Evolutionary conservation across 352 stramenopile species (phyloP).

Genomic region (Nothophytophthora sp.): DNA sequence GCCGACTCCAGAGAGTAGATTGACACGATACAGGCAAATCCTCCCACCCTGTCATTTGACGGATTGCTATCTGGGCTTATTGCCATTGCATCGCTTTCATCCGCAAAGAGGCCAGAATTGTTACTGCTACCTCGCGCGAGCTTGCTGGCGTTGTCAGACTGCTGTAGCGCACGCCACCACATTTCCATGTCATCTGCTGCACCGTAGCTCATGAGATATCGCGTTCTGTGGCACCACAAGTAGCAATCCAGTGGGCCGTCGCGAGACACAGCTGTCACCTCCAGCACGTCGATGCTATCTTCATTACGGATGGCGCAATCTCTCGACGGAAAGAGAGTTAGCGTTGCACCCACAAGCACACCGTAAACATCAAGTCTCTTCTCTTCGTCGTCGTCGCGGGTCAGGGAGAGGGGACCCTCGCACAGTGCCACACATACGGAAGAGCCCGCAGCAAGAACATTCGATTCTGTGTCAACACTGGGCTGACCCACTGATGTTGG

Average conservation of each 20-base stretch:
- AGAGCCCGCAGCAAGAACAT: too few relatives aligned
- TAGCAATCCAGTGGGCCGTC: constrained; percentile 40
- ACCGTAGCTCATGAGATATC: constrained; percentile 32
- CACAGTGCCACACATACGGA: constrained; percentile 50
- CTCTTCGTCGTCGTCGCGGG: constrained; percentile 38
- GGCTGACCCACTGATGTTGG: too few relatives aligned
- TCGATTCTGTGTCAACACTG: too few relatives aligned
- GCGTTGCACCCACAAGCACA: constrained; percentile 56
- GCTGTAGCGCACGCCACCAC: constrained; percentile 64
- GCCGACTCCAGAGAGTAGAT: constrained; percentile 70
- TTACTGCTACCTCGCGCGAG: not conserved
- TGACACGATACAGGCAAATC: constrained; percentile 66
- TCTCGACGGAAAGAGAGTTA: constrained; percentile 58
- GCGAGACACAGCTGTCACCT: constrained; percentile 41
- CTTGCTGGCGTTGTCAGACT: constrained; percentile 43
- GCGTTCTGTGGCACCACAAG: constrained; percentile 46
- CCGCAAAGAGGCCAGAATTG: not conserved
- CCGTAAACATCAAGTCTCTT: constrained; percentile 44
- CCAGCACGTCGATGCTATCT: constrained; percentile 33
- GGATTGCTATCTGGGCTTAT: not conserved
- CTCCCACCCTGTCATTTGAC: constrained; percentile 27
- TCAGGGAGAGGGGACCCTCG: constrained; percentile 52
- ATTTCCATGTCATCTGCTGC: constrained; percentile 39
- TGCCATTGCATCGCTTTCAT: not conserved
- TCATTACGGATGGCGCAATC: constrained; percentile 33